Conservation (phyloP, 2,329 filamentous ascomycete genomes). For the Verticillium isaacii region DNA sequence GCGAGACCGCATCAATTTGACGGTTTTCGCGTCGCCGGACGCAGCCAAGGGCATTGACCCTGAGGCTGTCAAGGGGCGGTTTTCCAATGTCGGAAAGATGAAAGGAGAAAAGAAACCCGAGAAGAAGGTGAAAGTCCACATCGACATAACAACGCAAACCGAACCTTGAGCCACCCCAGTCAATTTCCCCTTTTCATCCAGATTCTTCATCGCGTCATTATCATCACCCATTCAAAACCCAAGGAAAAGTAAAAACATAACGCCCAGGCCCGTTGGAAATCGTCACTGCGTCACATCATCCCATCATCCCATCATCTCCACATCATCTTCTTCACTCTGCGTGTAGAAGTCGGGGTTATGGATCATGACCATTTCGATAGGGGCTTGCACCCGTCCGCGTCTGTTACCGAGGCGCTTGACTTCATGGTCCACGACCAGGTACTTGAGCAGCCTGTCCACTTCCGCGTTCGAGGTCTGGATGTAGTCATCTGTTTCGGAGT, state of each 20-base stretch:
- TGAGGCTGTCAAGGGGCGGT: conserved; percentile 21
- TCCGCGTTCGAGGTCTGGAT: conserved; percentile 1
- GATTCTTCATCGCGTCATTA: not conserved
- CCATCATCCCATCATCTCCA: not conserved
- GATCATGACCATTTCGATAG: not conserved
- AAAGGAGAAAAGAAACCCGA: conserved; percentile 11
- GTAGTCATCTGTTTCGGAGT: not conserved
- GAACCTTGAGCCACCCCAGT: not conserved
- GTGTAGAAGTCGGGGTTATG: not conserved
- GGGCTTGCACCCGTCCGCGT: not conserved
- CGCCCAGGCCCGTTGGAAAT: not conserved
- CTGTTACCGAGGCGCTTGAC: conserved; percentile 9
- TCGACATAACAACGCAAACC: conserved; percentile 6
- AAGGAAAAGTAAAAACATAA: not conserved
- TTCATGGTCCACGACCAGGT: conserved; percentile 10
- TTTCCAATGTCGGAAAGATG: conserved; percentile 9
- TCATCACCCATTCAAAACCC: not conserved
- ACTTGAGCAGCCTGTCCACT: conserved; percentile 5
- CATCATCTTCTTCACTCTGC: not conserved
- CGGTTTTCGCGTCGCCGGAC: conserved; percentile 25
- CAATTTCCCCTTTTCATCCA: not conserved
- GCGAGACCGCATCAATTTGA: conserved; percentile 25
- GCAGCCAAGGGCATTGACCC: conserved; percentile 23
- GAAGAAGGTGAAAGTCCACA: conserved; percentile 11
- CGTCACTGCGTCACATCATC: not conserved